These are phyloP conservation scores for Neurospora sp. DNA, from an alignment of 495 filamentous ascomycete species.

Conservation along the genomic window DNA sequence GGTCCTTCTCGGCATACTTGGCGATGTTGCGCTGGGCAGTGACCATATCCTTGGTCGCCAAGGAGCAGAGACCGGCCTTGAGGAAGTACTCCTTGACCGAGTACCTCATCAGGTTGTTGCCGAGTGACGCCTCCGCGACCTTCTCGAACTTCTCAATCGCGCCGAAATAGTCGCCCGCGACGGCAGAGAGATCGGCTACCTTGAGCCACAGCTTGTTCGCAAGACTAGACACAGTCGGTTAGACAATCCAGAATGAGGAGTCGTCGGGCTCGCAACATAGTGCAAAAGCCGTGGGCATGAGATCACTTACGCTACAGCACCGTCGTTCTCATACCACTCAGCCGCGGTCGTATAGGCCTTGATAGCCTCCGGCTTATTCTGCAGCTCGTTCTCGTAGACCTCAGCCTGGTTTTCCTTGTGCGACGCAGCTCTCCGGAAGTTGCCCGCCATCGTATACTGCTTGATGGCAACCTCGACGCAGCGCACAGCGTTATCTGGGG, in stretches of 20 bases:
- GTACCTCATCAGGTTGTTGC: conserved; percentile 80
- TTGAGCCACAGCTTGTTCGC: conserved; percentile 89
- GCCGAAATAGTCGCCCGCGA: conserved; percentile 71
- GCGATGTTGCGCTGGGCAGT: conserved; percentile 67
- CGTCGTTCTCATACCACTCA: conserved; percentile 77
- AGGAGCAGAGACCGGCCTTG: conserved; percentile 77
- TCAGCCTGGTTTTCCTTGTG: conserved; percentile 81
- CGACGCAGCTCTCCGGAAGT: conserved; percentile 78
- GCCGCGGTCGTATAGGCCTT: conserved; percentile 74
- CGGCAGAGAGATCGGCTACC: conserved; percentile 72
- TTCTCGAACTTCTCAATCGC: conserved; percentile 73
- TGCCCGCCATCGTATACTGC: conserved; percentile 73
- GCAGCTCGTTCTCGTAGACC: conserved; percentile 67
- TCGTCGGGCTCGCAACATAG: background rate
- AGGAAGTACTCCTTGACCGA: conserved; percentile 88
- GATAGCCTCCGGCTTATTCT: conserved; percentile 64
- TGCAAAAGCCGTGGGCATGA: background rate
- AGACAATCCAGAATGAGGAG: background rate
- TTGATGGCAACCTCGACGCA: conserved; percentile 64
- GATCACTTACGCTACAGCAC: conserved; percentile 65
- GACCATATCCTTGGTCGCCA: conserved; percentile 68
- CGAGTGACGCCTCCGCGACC: conserved; percentile 58
- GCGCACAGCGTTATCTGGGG: conserved; percentile 66
- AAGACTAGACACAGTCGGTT: conserved; percentile 36
- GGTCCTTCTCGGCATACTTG: conserved; percentile 72